Evolutionary conservation across 805 yeast genomes (phyloP), one percentile per base, ranked within the genome.

Genomic region (Cyberlindnera sargentensis): DNA sequence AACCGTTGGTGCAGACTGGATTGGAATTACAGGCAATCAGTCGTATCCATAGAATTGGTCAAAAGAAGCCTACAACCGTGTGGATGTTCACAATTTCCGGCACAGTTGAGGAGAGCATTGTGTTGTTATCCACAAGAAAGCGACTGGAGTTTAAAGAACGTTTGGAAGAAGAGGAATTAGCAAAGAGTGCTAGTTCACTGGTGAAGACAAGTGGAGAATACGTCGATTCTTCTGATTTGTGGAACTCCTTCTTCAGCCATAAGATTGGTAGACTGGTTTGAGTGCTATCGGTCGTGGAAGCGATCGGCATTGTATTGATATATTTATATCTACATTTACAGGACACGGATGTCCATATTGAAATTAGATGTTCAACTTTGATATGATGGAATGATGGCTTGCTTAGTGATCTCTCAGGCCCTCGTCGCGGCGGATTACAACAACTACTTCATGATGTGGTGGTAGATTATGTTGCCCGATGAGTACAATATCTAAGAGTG

Each of bases 1-100:
- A 93, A 64, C 98, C 99, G 1, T 70, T 93, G 45, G 82, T 93
- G 11, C 89, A 89, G 55, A 78, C 90, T 1, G 83, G 95, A 3
- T 70, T 89, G 39, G 98, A 93, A 53, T 60, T 87, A 11, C 99
- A 91, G 60, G 97, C 98, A 0, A 84, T 90, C 42, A 86, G 95
- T 40, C 74, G 99, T 49, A 80, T 93, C 36, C 96, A 91, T 58
- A 68, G 99, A 49, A 90, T 91, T 57, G 99, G 99, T 0, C 99
- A 93, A 62, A 73, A 71, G 3, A 68, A 72, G 36, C 79, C 76
- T 11, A 93, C 99, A 0, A 83, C 81, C 1, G 95, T 91, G 2
- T 93, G 98, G 96, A 82, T 84, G 76, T 89, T 91, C 66, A 80
- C 84, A 25, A 83, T 90, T 44, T 77, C 75, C 44, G 80, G 82